Evolutionary conservation across 495 filamentous ascomycete species (phyloP), one percentile per base, ranked within the genome.

Genomic region (Trichoderma gamsii): DNA sequence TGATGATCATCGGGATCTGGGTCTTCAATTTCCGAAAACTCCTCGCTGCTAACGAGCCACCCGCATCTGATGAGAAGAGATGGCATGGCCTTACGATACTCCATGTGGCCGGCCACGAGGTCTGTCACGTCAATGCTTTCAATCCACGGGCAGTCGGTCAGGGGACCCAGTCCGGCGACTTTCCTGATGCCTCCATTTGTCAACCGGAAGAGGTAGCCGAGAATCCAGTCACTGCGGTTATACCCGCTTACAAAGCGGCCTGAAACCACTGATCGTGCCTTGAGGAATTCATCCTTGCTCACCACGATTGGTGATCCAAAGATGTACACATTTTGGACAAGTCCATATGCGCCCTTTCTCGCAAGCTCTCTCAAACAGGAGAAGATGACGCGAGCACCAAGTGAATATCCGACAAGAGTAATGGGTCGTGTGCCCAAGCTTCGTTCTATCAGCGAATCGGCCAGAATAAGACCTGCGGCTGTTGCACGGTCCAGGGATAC

Each of bases 11-110:
- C 96, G 4, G 95, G 95, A 73, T 99, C 95, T 2, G 96, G 92
- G 70, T 99, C 96, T 72, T 98, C 94, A 65, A 99, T 98, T 76
- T 99, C 95, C 1, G 88, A 87, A 74, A 99, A 99, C 74, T 98
- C 96, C 67, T 97, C 93, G 68, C 88, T 91, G 70, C 95, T 86
- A 2, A 98, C 90, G 63, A 90, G 77, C 92, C 93, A 99, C 38
- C 93, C 94, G 64, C 79, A 82, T 71, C 91, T 87, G 51, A 90
- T 86, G 18, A 99, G 81, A 11, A 99, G 83, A 51, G 86, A 86
- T 15, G 95, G 95, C 87, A 99, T 97, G 18, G 91, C 91, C 27
- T 87, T 82, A 68, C 95, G 90, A 78, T 99, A 99, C 41, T 92
- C 90, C 95, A 99, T 99, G 75, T 99, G 95, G 12, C 95, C 95